Evolutionary conservation across 2,329 filamentous ascomycete species (phyloP).

Genomic region (Beauveria pseudobassiana): DNA sequence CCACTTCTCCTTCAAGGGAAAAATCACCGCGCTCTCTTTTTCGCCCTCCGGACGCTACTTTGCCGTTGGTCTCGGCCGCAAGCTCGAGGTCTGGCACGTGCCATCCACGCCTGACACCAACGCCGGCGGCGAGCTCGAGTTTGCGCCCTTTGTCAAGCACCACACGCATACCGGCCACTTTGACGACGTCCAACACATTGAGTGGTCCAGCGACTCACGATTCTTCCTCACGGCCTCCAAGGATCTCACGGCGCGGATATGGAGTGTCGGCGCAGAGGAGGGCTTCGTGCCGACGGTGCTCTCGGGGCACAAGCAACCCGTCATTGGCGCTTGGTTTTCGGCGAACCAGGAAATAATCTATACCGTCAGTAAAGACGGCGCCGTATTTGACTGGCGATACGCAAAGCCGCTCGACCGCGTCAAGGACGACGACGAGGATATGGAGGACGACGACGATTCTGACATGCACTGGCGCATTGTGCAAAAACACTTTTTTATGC

Average conservation of each 20-base stretch:
- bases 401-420: constrained; percentile 49
- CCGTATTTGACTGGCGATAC: constrained; percentile 90
- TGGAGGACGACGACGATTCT: constrained; percentile 49
- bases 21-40: constrained; percentile 78
- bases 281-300: constrained; percentile 85
- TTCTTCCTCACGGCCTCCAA: constrained; percentile 92
- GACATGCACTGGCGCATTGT: constrained; percentile 85
- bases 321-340: constrained; percentile 95
- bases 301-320: constrained; percentile 81
- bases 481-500: constrained; percentile 90
- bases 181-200: constrained; percentile 75
- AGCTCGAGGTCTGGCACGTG: constrained; percentile 93
- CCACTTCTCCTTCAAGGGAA: constrained; percentile 88
- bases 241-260: constrained; percentile 88
- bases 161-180: constrained; percentile 83
- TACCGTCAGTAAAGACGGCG: constrained; percentile 95
- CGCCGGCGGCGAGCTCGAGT: constrained; percentile 76
- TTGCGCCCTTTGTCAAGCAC: constrained; percentile 88
- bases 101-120: constrained; percentile 80
- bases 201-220: constrained; percentile 93
- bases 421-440: constrained; percentile 53
- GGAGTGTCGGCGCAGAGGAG: constrained; percentile 82
- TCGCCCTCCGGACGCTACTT: constrained; percentile 89
- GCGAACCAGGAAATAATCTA: constrained; percentile 92
- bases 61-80: constrained; percentile 77